Evolutionary conservation across 352 stramenopile genomes (phyloP), one percentile per base, ranked within the genome.

Genomic region (Phytophthora idaei): DNA sequence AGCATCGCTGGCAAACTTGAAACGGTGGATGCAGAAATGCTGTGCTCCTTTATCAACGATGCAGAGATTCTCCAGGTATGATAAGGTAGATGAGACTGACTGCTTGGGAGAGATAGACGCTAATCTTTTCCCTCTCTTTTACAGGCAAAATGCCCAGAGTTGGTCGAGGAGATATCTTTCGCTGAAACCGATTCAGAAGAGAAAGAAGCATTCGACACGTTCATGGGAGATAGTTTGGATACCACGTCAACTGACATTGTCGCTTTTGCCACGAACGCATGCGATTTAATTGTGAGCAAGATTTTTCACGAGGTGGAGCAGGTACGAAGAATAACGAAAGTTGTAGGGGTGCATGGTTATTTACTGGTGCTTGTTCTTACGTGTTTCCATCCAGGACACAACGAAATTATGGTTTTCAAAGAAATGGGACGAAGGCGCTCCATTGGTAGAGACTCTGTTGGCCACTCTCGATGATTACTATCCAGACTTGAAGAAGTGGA

Each of bases 41-140:
- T 95, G n/a, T 95, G 85, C 25, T 90, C 84, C 2, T 95, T 95
- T 67, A 89, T 95, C 57, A 95, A 95, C 55, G 87, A 94, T 45
- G 80, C 85, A 2, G 86, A 95, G 49, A 76, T 94, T 46, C 69
- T 95, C 0, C 87, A 95, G 78, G 83, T 89, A 63, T 12, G 48
- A 5, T 52, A 32, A 28, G 44, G n/a, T 64, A n/a, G 12, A 36
- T 31, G 32, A 41, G 14, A 41, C 4, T 27, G 34, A 0, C 1
- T 50, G 48, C 12, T 14, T 25, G 46, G 21, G 9, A 52, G n/a
- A 48, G 48, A 21, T 6, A 48, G 41, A 54, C 27, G 1, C 50
- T 67, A 36, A 59, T 21, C 21, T 21, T 21, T 21, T 21, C 21
- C 21, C 21, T 36, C 17, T 31, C n/a, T 39, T 3, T 31, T 52